Conservation (phyloP, 2,329 filamentous ascomycete genomes). For the Daldinia sp. region DNA sequence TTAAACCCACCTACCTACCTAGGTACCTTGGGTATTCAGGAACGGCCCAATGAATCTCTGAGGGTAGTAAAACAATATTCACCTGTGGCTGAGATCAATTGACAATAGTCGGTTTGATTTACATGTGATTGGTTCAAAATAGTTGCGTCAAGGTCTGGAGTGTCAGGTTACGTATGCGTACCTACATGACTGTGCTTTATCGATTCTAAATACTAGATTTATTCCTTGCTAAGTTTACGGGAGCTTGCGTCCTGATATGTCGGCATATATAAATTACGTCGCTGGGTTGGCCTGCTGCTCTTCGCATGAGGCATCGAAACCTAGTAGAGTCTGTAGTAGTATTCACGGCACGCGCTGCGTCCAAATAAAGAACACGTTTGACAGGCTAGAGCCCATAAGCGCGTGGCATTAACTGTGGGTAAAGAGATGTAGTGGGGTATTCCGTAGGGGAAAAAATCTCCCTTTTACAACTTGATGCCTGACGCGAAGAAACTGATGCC, state of each 20-base stretch:
- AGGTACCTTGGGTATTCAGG: neutral
- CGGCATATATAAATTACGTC: neutral
- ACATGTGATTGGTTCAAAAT: neutral
- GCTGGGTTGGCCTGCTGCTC: neutral
- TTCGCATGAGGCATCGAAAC: slow-evolving; percentile 29
- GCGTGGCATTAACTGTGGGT: neutral
- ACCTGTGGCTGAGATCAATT: slow-evolving; percentile 2
- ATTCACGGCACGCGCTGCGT: neutral
- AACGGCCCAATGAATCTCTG: neutral
- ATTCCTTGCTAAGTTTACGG: neutral
- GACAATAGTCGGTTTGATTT: neutral
- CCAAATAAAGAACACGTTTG: slow-evolving; percentile 1
- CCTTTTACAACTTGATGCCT: slow-evolving; percentile 28
- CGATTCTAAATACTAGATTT: neutral
- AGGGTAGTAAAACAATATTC: neutral
- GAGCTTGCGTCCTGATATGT: neutral
- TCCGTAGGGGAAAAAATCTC: neutral
- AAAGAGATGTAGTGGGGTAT: neutral
- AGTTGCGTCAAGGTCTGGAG: too few relatives aligned
- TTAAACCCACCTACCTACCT: neutral
- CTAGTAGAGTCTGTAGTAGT: slow-evolving; percentile 10
- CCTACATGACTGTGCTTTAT: neutral
- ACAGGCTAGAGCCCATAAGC: neutral
- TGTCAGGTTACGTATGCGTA: neutral
- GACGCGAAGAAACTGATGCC: slow-evolving; percentile 35